Base-by-base conservation (phyloP, 345 rosid species). In the Acer saccharum region DNA sequence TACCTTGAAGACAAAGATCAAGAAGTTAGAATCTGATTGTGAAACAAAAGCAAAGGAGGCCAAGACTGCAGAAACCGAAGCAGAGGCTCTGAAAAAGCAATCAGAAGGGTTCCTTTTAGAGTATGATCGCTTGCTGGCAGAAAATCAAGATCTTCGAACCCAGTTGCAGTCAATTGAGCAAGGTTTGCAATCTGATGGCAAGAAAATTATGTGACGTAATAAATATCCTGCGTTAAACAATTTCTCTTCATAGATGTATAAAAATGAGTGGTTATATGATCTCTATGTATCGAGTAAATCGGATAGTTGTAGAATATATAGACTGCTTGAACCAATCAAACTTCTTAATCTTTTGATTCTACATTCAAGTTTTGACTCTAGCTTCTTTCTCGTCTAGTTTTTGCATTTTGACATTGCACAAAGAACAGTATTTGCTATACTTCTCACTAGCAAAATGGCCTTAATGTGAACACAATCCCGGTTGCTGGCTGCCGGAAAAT, bases 41-140 rank as follows among this genome's bases (percentile, higher is more conserved):
- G 88, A 85, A n/a, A 67, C 78, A 10, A 90, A 88, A 83, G 85
- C 79, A 6, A 84, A 87, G 52, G 92, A 89, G 66, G 87, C 88
- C n/a, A 85, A 89, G 69, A 73, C 85, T 27, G 94, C 92, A 25
- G 81, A 84, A 79, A 88, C 80, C 18, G 88, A 91, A 81, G 90
- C 90, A 29, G 90, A 84, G 78, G 90, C 97, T 20, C 65, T 90
- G 27, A 89, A 86, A 48, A 94, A 91, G 71, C 93, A 89, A 82
- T 90, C 94, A 0, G 95, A 94, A 79, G 97, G 86, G 63, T 83
- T 91, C 69, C 91, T 89, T 65, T 46, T 86, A 18, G 95, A 94
- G 85, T 87, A 89, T 79, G 97, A 90, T 69, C 94, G 90, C 67
- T 32, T 91, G 74, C 87, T 90, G 52, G 95, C 83, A 32, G 93